phyloP scores from a whole-genome alignment of 441 rosid genomes.

The Mallotus japonicus region DNA sequence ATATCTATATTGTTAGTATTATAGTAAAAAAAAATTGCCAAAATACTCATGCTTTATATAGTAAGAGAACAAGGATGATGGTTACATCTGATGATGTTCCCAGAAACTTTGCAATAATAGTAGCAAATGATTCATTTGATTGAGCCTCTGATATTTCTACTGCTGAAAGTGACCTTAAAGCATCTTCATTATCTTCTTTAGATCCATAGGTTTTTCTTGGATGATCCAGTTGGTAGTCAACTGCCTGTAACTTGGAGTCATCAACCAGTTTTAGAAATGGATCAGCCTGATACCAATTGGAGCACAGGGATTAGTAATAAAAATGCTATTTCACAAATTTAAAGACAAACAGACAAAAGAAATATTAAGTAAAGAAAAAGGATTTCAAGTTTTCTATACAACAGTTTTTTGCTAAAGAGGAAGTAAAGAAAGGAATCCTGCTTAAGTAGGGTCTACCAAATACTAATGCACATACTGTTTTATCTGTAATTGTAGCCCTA shows the following conservation, averaged over 20 bases:
- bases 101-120: conserved; percentile 56
- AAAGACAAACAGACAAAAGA: neutral
- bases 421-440: neutral
- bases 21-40: conserved; percentile 10
- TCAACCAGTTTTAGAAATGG: conserved; percentile 70
- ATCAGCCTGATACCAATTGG: conserved; percentile 50
- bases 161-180: conserved; percentile 51
- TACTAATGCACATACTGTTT: conserved; percentile 46
- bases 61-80: conserved; percentile 15
- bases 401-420: neutral
- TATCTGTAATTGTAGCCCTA: conserved; percentile 60
- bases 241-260: conserved; percentile 69
- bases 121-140: conserved; percentile 56
- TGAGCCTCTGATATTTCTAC: conserved; percentile 52
- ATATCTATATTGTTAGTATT: conserved; percentile 28
- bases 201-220: conserved; percentile 52
- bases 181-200: conserved; percentile 70
- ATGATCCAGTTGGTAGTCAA: conserved; percentile 33
- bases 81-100: conserved; percentile 59
- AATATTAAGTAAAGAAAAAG: neutral
- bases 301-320: conserved; percentile 12
- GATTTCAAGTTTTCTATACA: neutral
- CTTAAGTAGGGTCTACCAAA: neutral
- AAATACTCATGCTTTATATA: conserved; percentile 12
- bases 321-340: neutral